Evolutionary conservation across 768 basidiomycete species (phyloP), one percentile per base, ranked within the genome.

Genomic region (Naganishia vaughanmartiniae): DNA sequence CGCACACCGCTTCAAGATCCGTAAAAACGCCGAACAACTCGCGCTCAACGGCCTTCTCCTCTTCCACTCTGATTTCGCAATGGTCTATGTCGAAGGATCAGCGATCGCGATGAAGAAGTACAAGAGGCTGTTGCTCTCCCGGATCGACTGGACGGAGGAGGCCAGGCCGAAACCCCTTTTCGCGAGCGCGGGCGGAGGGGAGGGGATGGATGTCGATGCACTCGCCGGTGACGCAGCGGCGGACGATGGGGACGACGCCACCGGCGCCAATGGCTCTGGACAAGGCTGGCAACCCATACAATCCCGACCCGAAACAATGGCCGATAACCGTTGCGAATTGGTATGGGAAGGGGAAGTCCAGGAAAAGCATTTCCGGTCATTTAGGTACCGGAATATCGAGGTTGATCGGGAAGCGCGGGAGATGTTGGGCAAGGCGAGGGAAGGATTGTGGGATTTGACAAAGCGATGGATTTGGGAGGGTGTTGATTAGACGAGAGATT

Each of bases 31-130:
- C 0, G 91, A 95, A 77, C 93, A 96, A 79, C 85, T 89, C 79
- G 88, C 87, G 71, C 84, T 98, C 17, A 89, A 91, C 0, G 96
- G 96, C 12, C 83, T 94, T 42, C 93, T 91, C 77, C 89, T 96
- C 77, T 92, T 93, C 86, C 88, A 94, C 78, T 90, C 93, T 0
- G 82, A 86, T 34, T 97, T 97, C 84, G 89, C 86, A 76, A 85
- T 98, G 84, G 88, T 99, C 56, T 90, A 95, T 74, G 91, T 96
- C 69, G 96, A 99, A 80, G 96, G 96, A 48, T 90, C 90, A 0
- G 82, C 86, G 42, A 94, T 91, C 81, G 89, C 88, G 71, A 86
- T 97, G 74, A 89, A 89, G 76, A 87, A 88, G 73, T 99, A 96
- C 83, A 92, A 89, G 77, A 86, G 89, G 26, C 84, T 99, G 58